phyloP scores from a whole-genome alignment of 2,329 filamentous ascomycete species.

The Fusarium pseudocircinatum region DNA sequence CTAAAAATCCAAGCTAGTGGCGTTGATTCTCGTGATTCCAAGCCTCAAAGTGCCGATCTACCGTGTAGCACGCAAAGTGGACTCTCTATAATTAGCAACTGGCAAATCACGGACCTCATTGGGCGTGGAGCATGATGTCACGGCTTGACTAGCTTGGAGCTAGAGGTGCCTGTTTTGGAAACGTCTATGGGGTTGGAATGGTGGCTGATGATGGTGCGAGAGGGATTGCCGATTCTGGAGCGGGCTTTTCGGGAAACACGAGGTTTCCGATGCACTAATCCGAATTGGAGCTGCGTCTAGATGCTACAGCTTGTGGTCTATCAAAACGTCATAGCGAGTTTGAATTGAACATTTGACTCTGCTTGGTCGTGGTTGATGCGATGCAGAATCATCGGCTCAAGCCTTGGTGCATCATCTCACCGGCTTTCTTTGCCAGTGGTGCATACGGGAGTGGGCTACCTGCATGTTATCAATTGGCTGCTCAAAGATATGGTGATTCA shows the following conservation, averaged over 20 bases:
- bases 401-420: not conserved
- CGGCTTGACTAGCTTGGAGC: not conserved
- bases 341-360: not conserved
- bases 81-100: constrained; percentile 24
- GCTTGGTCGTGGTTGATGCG: not conserved
- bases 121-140: not conserved
- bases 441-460: constrained; percentile 92
- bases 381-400: not conserved
- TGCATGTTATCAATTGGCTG: constrained; percentile 73
- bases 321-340: not conserved
- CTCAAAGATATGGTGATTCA: not conserved
- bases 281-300: fast-evolving
- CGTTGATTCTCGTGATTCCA: constrained; percentile 4
- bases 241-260: not conserved
- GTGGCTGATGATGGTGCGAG: not conserved
- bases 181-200: not conserved
- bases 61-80: not conserved
- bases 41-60: not conserved
- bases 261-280: not conserved
- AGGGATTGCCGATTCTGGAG: not conserved
- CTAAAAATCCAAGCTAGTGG: not conserved
- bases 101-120: not conserved
- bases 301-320: no score
- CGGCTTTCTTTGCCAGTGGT: constrained; percentile 53
- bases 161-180: fast-evolving